Evolutionary conservation across 1,139 yeast species (phyloP).

Genomic region (Kurtzmaniella quercitrusa): DNA sequence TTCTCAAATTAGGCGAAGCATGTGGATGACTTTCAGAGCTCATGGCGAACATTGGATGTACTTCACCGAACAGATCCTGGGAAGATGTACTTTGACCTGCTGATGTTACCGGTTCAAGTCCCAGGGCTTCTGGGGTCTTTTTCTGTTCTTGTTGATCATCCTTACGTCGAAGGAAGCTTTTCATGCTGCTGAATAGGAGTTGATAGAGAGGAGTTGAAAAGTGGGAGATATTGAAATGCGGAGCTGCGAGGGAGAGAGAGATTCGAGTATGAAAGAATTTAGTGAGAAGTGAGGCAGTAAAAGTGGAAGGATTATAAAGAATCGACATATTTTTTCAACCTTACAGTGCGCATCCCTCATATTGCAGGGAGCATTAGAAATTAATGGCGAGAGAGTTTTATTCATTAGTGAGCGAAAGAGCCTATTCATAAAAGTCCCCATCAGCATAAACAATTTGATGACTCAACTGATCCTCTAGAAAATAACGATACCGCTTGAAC

Average conservation of each 20-base stretch:
- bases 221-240: neutral
- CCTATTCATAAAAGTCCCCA: no score
- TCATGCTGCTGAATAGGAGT: neutral
- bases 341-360: no score
- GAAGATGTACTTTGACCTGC: constrained; percentile 24
- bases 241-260: neutral
- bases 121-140: neutral
- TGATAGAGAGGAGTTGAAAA: neutral
- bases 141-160: neutral
- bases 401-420: no score
- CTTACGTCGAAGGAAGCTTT: neutral
- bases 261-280: no score
- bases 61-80: constrained; percentile 29
- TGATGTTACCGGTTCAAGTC: constrained; percentile 8
- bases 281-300: no score
- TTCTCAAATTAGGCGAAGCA: neutral
- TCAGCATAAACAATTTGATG: no score
- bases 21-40: constrained; percentile 1
- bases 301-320: no score
- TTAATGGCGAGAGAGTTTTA: no score
- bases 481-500: no score
- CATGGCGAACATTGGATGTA: constrained; percentile 30
- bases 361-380: no score
- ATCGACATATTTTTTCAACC: no score
- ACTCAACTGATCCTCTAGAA: no score